Evolutionary conservation across 2,329 filamentous ascomycete genomes (phyloP), one percentile per base, ranked within the genome.

Genomic region (Clonostachys rosea): DNA sequence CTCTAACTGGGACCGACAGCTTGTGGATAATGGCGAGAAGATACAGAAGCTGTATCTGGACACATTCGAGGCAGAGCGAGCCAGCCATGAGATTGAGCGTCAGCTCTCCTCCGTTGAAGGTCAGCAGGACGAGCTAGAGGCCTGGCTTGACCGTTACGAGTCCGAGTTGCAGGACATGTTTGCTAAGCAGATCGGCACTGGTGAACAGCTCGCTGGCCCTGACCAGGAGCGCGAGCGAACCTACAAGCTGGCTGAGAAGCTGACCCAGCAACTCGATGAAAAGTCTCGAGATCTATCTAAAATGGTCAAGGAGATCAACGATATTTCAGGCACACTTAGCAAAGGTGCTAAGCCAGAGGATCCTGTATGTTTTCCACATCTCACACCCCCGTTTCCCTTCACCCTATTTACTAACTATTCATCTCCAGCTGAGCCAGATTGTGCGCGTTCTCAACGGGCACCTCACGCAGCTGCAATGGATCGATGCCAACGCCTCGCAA

Each of bases 251-350:
- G 94, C 94, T 2, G 94, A 99, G 75, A 94, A 90, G 67, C 78
- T 96, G 54, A 90, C 90, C 11, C 89, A 95, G 62, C 84, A 89
- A 54, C 75, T 99, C 54, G 91, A 95, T 49, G 91, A 95, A 57
- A 95, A 97, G 83, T 91, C 90, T 61, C 89, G 90, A 63, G 91
- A 96, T 62, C 75, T 99, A 52, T 84, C 83, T 43, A 92, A 90
- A 70, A 97, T 99, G 91, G 95, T 99, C 57, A 91, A 95, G 63
- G 94, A 97, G 68, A 95, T 99, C 63, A 99, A 99, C 64, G 83
- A 86, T 56, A 92, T 95, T 52, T 94, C 89, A n/a, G 81, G 88
- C 47, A 90, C 85, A 20, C 73, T 99, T 54, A 92, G 84, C 76
- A 96, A 95, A 77, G 90, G 87, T 49, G 86, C 80, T 68, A 95